Conservation (phyloP, 768 basidiomycete genomes). For the Pisolithus albus region DNA sequence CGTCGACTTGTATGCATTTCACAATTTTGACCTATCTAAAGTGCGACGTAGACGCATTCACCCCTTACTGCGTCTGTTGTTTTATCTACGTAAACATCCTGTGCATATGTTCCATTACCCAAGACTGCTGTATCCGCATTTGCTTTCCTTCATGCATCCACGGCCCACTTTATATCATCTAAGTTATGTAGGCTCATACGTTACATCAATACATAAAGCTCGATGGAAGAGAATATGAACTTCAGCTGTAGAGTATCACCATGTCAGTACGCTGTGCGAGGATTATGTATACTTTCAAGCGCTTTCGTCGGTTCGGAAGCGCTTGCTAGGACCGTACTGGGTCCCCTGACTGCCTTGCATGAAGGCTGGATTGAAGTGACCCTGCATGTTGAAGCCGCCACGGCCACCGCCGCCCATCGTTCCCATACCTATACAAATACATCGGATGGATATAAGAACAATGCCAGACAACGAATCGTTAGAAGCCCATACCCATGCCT, state of each 20-base stretch:
- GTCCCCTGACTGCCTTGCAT: constrained; percentile 40
- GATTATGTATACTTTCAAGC: constrained; percentile 17
- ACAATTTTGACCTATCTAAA: neutral
- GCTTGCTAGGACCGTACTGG: constrained; percentile 41
- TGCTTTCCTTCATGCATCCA: constrained; percentile 1
- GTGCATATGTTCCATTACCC: constrained; percentile 8
- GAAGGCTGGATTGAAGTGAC: constrained; percentile 74
- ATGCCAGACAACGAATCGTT: constrained; percentile 13
- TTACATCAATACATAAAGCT: constrained; percentile 27
- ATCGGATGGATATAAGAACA: constrained; percentile 28
- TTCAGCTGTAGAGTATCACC: neutral
- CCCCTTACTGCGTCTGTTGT: constrained; percentile 5
- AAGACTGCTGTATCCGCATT: constrained; percentile 13
- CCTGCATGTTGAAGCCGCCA: constrained; percentile 46
- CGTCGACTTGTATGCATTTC: constrained; percentile 1
- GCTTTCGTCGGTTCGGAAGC: constrained; percentile 50
- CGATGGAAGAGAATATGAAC: constrained; percentile 7
- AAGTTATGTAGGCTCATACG: constrained; percentile 8
- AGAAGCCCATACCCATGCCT: constrained; percentile 48
- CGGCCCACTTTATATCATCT: neutral
- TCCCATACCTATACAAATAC: constrained; percentile 42
- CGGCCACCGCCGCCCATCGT: constrained; percentile 44
- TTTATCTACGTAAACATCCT: constrained; percentile 2
- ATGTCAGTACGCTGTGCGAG: neutral
- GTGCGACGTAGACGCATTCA: constrained; percentile 10